Evolutionary conservation across 2,329 filamentous ascomycete genomes (phyloP), one percentile per base, ranked within the genome.

Genomic region (Pyrenochaeta sp.): DNA sequence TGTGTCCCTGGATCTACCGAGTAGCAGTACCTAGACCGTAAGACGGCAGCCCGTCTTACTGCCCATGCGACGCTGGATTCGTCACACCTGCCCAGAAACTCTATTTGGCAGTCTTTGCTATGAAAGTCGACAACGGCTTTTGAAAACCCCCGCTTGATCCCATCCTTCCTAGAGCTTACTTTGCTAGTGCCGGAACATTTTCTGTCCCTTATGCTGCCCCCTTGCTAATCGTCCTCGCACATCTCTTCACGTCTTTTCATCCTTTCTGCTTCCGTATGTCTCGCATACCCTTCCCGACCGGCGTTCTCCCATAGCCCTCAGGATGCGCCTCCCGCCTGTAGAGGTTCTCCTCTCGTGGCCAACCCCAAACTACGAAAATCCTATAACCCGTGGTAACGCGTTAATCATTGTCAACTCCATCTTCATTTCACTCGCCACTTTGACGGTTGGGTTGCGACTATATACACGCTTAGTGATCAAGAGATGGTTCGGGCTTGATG

Each of bases 401-500:
- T 60, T 76, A 3, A 35, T 76, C 19, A 61, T 75, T 7, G 51
- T 73, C 27, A 72, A 76, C 54, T 48, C 64, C 22, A 51, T 74
- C 17, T 69, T 75, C 46, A 67, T 74, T 24, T 35, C 56, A 5
- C 46, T 77, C 11, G 68, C 71, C 13, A 44, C 67, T 5, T 35
- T 72, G 7, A 60, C 67, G 3, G 72, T 77, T 1, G 44, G 44
- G 6, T 53, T 73, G 10, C 61, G 75, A 8, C 44, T 75, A 20
- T 76, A 74, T 45, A 72, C 71, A 8, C 65, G 75, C 3, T 39
- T 73, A 6, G 53, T 60, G 3, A 61, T 76, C 19, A 76, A 75
- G 47, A 61, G 68, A 28, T 73, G 71, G 68, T 71, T 75, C 34
- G 74, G 74, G 3, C 54, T 66, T 19, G 75, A 77, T 42, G 75